Evolutionary conservation across 2,329 filamentous ascomycete genomes (phyloP).

Genomic region (Xenoacremonium recifei): DNA sequence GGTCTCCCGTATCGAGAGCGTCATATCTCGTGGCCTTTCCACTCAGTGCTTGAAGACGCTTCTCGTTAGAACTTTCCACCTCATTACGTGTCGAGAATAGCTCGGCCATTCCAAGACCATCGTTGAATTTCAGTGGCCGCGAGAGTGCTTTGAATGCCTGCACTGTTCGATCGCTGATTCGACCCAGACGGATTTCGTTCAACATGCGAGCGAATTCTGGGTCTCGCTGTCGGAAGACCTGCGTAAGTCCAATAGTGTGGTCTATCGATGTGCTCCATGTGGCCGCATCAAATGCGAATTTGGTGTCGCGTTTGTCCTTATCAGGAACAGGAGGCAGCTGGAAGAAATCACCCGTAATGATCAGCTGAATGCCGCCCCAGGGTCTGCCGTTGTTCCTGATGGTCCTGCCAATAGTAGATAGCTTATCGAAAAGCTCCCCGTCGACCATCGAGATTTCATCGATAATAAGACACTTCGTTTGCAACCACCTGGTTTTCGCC

Average conservation of each 20-base stretch:
- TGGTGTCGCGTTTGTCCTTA: constrained; percentile 60
- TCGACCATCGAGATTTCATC: constrained; percentile 99
- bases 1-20: constrained; percentile 76
- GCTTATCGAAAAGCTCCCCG: constrained; percentile 93
- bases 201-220: constrained; percentile 87
- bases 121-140: constrained; percentile 69
- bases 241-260: constrained; percentile 91
- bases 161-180: constrained; percentile 73
- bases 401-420: constrained; percentile 80
- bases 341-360: constrained; percentile 97
- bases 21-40: constrained; percentile 68
- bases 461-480: constrained; percentile 82
- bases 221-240: constrained; percentile 95
- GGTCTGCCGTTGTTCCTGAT: constrained; percentile 88
- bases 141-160: constrained; percentile 71
- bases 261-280: constrained; percentile 93
- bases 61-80: constrained; percentile 82
- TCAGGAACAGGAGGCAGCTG: constrained; percentile 94
- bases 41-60: constrained; percentile 68
- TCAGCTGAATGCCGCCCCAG: constrained; percentile 93
- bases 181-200: constrained; percentile 94
- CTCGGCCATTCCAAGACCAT: constrained; percentile 73
- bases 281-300: constrained; percentile 88
- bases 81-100: constrained; percentile 88
- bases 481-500: constrained; percentile 83